Percentiles rank a stretch among this genome's conserved stretches.
Evolutionary conservation across 257 asterid species (phyloP).

Genomic region (Linderniella brevidens): DNA sequence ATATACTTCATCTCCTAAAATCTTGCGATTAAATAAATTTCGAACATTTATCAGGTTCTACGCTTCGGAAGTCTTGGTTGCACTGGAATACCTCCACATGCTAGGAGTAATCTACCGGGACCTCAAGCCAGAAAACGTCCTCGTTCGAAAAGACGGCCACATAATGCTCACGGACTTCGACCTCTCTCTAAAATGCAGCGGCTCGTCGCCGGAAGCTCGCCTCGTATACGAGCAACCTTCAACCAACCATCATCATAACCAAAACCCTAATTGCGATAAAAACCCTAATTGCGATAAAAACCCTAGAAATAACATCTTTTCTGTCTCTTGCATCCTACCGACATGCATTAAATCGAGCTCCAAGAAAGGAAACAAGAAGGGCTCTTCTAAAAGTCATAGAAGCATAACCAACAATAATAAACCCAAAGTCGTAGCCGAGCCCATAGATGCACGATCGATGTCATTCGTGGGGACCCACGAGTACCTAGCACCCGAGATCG

Average conservation of each 20-base stretch:
- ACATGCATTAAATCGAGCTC: slow-evolving; percentile 1
- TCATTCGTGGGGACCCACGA: slow-evolving; percentile 72
- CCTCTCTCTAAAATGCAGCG: slow-evolving; percentile 40
- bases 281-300: too few species aligned
- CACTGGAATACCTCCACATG: slow-evolving; percentile 81
- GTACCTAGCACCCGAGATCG: slow-evolving; percentile 62
- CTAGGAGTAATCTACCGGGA: slow-evolving; percentile 53
- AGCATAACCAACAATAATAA: slow-evolving; percentile 4
- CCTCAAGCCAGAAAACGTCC: slow-evolving; percentile 64
- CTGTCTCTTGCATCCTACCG: slow-evolving; percentile 23
- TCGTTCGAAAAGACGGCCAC: slow-evolving; percentile 56
- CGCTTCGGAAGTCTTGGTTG: slow-evolving; percentile 68
- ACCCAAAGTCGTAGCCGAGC: slow-evolving; percentile 38
- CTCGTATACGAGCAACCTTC: slow-evolving; percentile 18
- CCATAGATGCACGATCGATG: slow-evolving; percentile 51
- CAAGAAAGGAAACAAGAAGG: too few species aligned
- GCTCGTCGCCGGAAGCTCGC: slow-evolving; percentile 25
- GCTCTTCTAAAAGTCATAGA: too few species aligned
- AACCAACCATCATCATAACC: not conserved
- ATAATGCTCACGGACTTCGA: slow-evolving; percentile 74
- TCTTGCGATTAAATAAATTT: not conserved
- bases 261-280: too few species aligned
- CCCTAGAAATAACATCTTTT: too few species aligned
- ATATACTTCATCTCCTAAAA: too few species aligned
- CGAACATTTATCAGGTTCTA: slow-evolving; percentile 32